Base-by-base conservation (phyloP, 176 grass and related monocot genomes). In the Zizania latifolia region DNA sequence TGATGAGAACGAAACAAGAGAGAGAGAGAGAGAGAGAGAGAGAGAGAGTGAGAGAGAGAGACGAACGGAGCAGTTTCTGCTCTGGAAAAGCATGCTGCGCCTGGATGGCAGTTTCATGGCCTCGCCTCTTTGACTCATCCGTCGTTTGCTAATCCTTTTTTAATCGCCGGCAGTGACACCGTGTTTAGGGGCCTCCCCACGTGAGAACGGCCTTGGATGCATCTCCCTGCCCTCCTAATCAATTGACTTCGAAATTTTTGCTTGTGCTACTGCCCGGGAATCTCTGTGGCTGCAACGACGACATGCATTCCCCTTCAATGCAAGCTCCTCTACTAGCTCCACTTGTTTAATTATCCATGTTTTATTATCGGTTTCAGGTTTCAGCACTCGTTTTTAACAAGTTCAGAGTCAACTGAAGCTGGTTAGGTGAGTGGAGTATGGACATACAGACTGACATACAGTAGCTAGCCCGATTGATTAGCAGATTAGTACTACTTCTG, bases 231-330 rank as follows among this genome's bases (percentile, higher is more conserved):
- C 55, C 1, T 43, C 33, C 26, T 72, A 65, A n/a, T 82, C 78
- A 72, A 82, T 72, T 71, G n/a, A 40, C 8, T 76, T 82, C 51
- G 85, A 39, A 48, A 29, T 38, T 78, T 78, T 73, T 36, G 73
- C 65, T 78, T 82, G 85, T 82, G 78, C 72, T 63, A n/a, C n/a
- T n/a, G n/a, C n/a, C n/a, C n/a, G 46, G 65, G 79, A 87, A 87
- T 82, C 79, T 86, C 72, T 77, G 78, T 83, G 60, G 65, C 65
- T 21, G 40, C 62, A 0, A 67, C 35, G 33, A 58, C n/a, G n/a
- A n/a, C 51, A 74, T 79, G 65, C 61, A 40, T 41, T 30, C 62
- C 36, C 26, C 31, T 27, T 5, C 13, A 45, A 16, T 33, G 28
- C 58, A 8, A 34, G 31, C 60, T 23, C 30, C 0, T 32, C 50